Conservation (phyloP, 495 filamentous ascomycete species). For the Tuber magnatum region DNA sequence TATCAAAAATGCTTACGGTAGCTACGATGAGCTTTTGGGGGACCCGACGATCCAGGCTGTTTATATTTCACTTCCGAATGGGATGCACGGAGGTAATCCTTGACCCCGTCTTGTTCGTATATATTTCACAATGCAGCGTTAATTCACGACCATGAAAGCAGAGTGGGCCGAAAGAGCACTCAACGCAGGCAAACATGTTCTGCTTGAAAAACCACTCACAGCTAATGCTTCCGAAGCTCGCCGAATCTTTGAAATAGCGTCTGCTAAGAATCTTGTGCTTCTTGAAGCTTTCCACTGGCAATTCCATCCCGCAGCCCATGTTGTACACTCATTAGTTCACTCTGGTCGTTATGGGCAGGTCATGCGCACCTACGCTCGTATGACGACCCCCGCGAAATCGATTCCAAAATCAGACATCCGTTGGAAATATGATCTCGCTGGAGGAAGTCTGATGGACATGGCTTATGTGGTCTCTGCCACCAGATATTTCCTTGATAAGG, state of each 20-base stretch:
- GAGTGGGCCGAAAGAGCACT: not conserved
- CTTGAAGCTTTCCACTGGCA: conserved; percentile 54
- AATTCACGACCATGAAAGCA: not conserved
- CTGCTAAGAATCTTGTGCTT: conserved; percentile 54
- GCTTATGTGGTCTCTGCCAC: conserved; percentile 48
- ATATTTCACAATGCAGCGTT: not conserved
- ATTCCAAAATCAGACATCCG: conserved; percentile 49
- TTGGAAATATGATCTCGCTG: conserved; percentile 50
- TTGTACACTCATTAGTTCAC: conserved; percentile 42
- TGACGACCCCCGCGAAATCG: conserved; percentile 6
- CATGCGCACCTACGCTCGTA: conserved; percentile 21
- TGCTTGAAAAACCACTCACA: too few relatives aligned
- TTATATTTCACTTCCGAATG: conserved; percentile 51
- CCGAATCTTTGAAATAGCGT: too few relatives aligned
- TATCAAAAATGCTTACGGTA: conserved; percentile 51
- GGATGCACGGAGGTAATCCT: conserved; percentile 44
- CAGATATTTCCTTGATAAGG: conserved; percentile 43
- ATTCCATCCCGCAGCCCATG: conserved; percentile 50
- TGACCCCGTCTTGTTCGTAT: not conserved
- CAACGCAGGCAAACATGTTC: too few relatives aligned
- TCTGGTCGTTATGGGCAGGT: conserved; percentile 38
- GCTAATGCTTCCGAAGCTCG: too few relatives aligned
- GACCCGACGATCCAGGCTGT: conserved; percentile 50
- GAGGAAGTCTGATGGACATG: conserved; percentile 56
- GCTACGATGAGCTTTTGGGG: conserved; percentile 51